phyloP scores from a whole-genome alignment of 176 grass and related monocot species.

The Eleusine indica region DNA sequence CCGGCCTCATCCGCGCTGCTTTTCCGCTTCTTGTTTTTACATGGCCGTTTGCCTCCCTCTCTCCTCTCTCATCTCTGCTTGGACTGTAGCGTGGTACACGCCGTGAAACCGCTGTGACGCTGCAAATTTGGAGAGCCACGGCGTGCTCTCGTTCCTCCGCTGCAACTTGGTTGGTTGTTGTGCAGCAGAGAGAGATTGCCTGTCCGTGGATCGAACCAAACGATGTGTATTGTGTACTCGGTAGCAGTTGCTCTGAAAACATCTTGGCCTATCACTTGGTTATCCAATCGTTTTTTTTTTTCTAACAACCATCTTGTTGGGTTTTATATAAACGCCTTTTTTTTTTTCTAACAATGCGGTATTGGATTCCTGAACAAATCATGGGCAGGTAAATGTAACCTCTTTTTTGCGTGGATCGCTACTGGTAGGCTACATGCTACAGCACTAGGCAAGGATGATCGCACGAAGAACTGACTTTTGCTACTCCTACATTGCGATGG shows the following conservation, averaged over 20 bases:
- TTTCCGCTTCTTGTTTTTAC: constrained; percentile 27
- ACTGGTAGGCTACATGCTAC: not conserved
- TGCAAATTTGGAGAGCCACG: not conserved
- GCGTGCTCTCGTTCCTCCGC: not conserved
- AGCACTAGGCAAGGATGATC: not conserved
- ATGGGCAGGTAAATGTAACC: too few species aligned
- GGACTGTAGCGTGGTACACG: not conserved
- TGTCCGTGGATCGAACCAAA: not conserved
- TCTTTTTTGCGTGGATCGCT: not conserved
- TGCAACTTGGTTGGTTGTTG: not conserved
- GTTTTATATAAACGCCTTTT: too few species aligned
- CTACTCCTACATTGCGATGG: not conserved
- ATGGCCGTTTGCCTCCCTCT: not conserved
- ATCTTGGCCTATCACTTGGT: too few species aligned
- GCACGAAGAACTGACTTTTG: not conserved
- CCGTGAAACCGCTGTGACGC: not conserved
- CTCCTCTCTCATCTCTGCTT: not conserved
- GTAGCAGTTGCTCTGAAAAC: too few species aligned
- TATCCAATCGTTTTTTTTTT: too few species aligned
- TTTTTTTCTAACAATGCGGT: too few species aligned
- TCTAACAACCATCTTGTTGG: too few species aligned
- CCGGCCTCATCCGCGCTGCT: not conserved
- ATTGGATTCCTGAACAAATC: too few species aligned
- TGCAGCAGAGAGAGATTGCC: not conserved
- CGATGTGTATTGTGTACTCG: too few species aligned